These are phyloP conservation scores for Fragaria vesca DNA, from an alignment of 306 rosid species.

Conservation along the genomic window DNA sequence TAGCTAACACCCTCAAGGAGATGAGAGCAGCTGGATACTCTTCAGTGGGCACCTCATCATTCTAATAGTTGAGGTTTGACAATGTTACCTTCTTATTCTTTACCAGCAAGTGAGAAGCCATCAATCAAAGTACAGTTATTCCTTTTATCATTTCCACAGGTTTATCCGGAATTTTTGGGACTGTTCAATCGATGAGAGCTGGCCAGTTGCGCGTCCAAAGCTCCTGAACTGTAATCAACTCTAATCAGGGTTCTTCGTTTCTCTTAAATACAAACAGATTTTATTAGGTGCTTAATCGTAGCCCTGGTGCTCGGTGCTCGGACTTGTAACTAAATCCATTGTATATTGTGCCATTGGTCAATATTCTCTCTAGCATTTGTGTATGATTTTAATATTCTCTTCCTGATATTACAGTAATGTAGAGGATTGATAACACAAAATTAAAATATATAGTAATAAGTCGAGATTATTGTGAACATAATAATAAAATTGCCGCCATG, in stretches of 20 bases:
- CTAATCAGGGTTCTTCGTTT: neutral
- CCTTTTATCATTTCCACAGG: conserved; percentile 8
- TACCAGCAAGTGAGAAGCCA: neutral
- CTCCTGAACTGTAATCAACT: conserved; percentile 11
- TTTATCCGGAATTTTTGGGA: conserved; percentile 10
- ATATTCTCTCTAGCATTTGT: no score
- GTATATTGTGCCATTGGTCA: conserved; percentile 34
- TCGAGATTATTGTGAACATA: neutral
- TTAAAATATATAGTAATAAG: no score
- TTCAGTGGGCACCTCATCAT: conserved; percentile 72
- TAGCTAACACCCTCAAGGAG: conserved; percentile 84
- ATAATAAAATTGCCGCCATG: neutral
- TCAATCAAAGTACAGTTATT: neutral
- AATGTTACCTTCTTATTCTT: neutral
- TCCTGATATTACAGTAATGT: neutral
- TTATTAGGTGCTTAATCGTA: conserved; percentile 23
- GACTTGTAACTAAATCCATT: conserved; percentile 23
- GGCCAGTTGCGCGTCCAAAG: conserved; percentile 1
- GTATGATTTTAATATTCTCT: neutral
- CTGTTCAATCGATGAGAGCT: conserved; percentile 13
- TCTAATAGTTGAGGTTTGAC: conserved; percentile 38
- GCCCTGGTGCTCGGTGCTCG: conserved; percentile 22
- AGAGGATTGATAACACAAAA: no score
- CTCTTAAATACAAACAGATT: conserved; percentile 13
- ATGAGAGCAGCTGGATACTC: conserved; percentile 79